Evolutionary conservation across 2,329 filamentous ascomycete genomes (phyloP).

Genomic region (Clarireedia monteithiana): DNA sequence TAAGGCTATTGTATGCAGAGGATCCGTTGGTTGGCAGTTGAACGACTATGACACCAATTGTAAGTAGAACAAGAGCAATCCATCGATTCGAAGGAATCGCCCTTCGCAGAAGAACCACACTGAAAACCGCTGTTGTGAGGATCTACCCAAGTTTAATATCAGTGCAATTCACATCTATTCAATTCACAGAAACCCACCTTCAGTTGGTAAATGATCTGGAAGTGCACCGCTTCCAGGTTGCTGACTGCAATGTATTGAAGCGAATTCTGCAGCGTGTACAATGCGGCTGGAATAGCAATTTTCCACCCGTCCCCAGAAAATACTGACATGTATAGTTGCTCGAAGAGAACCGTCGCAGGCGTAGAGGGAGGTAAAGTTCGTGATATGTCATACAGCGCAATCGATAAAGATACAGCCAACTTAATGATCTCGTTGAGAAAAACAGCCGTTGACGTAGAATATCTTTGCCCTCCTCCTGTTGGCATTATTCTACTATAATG

Average conservation of each 20-base stretch:
- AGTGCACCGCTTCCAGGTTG: conserved; percentile 86
- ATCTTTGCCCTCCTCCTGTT: conserved; percentile 72
- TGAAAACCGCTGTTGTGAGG: conserved; percentile 81
- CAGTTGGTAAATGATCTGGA: conserved; percentile 87
- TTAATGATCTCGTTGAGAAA: conserved; percentile 92
- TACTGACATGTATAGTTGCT: conserved; percentile 70
- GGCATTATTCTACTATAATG: conserved; percentile 96
- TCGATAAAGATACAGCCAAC: conserved; percentile 74
- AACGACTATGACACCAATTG: conserved; percentile 76
- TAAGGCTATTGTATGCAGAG: conserved; percentile 51
- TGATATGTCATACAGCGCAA: conserved; percentile 83
- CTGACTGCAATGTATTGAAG: conserved; percentile 87
- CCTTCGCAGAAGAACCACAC: conserved; percentile 66
- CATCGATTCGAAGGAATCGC: conserved; percentile 67
- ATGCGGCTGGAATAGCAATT: conserved; percentile 74
- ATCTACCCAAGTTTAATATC: conserved; percentile 42
- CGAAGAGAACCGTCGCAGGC: conserved; percentile 71
- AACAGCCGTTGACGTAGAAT: conserved; percentile 89
- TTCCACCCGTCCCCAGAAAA: conserved; percentile 94
- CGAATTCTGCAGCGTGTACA: conserved; percentile 92
- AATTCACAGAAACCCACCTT: conserved; percentile 47
- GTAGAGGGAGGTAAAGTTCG: conserved; percentile 69
- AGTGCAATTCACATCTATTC: conserved; percentile 5
- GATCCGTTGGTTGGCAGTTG: conserved; percentile 62
- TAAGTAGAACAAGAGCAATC: conserved; percentile 71